Conservation (phyloP, 2,329 filamentous ascomycete genomes). For the Trichoderma arundinaceum region DNA sequence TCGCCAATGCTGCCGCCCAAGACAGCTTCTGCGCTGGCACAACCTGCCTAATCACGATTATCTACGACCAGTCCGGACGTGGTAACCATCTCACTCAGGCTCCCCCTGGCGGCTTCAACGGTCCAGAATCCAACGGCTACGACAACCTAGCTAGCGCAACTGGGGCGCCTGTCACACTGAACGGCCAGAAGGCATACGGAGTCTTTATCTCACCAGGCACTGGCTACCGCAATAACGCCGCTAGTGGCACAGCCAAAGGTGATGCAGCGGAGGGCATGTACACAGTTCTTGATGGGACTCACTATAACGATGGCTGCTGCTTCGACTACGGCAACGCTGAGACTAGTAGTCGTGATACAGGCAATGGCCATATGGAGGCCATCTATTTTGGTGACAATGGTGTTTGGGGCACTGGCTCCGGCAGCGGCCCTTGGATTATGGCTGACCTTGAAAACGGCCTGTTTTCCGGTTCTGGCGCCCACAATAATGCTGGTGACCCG, state of each 20-base stretch:
- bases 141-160: conserved; percentile 14
- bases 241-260: conserved; percentile 1
- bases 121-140: conserved; percentile 5
- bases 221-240: conserved; percentile 19
- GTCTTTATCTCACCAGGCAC: conserved; percentile 15
- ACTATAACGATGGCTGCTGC: conserved; percentile 17
- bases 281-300: conserved; percentile 16
- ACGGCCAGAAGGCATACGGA: conserved; percentile 18
- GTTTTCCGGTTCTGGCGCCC: neutral
- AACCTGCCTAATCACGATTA: conserved; percentile 15
- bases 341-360: conserved; percentile 7
- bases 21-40: conserved; percentile 15
- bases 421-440: conserved; percentile 21
- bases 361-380: conserved; percentile 22
- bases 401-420: conserved; percentile 12
- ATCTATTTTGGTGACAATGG: conserved; percentile 16
- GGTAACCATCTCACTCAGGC: conserved; percentile 24
- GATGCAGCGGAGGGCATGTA: conserved; percentile 18
- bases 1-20: conserved; percentile 18
- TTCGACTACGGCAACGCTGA: conserved; percentile 25
- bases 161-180: conserved; percentile 12
- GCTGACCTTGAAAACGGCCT: conserved; percentile 21
- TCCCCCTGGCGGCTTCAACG: conserved; percentile 8
- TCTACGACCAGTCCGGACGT: conserved; percentile 20
- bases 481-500: conserved; percentile 9